phyloP scores from a whole-genome alignment of 805 yeast genomes.

The Candida adriatica region DNA sequence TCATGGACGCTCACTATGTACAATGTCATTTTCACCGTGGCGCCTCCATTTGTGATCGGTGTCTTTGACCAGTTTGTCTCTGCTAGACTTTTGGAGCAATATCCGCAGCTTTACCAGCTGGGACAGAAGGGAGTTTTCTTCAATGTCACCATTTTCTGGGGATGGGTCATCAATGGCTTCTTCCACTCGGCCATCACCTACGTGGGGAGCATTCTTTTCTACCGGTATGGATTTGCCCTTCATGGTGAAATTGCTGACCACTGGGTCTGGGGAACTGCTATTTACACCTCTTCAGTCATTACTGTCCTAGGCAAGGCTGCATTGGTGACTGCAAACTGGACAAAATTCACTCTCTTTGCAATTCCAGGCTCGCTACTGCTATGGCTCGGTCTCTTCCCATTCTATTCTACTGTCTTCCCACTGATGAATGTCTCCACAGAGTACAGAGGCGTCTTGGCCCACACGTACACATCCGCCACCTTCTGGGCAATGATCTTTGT shows the following conservation, averaged over 20 bases:
- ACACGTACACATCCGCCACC: constrained; percentile 66
- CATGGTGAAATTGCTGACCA: constrained; percentile 74
- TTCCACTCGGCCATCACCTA: constrained; percentile 86
- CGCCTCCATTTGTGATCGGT: constrained; percentile 95
- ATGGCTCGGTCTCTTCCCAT: constrained; percentile 85
- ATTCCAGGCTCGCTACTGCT: constrained; percentile 88
- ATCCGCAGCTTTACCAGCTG: constrained; percentile 85
- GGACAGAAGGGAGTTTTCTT: constrained; percentile 88
- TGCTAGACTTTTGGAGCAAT: constrained; percentile 80
- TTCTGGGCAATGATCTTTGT: constrained; percentile 83
- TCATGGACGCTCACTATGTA: constrained; percentile 97
- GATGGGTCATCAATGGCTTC: constrained; percentile 94
- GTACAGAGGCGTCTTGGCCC: constrained; percentile 70
- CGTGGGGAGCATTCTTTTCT: constrained; percentile 63
- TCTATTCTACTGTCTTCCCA: constrained; percentile 83
- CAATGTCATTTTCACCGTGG: constrained; percentile 87
- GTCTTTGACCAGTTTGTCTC: constrained; percentile 94
- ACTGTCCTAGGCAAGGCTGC: constrained; percentile 96
- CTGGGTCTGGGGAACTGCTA: constrained; percentile 93
- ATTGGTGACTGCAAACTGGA: constrained; percentile 86
- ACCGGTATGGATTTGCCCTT: constrained; percentile 58
- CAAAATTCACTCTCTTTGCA: constrained; percentile 83
- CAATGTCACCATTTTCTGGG: constrained; percentile 91
- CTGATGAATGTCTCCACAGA: constrained; percentile 73
- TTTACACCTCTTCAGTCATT: constrained; percentile 79